Base-by-base conservation (phyloP, 768 basidiomycete genomes). In the Thelephora aurantiotincta region DNA sequence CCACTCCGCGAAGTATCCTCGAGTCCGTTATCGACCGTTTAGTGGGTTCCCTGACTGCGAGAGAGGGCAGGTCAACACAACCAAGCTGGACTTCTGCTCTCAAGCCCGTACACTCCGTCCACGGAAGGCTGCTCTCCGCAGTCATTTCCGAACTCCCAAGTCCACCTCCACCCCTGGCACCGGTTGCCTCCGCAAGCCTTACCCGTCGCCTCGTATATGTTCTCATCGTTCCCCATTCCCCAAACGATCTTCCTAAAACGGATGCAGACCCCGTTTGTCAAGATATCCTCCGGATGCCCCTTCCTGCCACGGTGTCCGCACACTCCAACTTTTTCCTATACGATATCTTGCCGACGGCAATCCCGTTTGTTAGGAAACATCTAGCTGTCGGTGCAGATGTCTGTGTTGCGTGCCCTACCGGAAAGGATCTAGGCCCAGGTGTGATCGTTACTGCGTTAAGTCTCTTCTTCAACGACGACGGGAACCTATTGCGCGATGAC, bases 351-450 rank as follows among this genome's bases (percentile, higher is more conserved):
- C 77, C 80, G 0, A 59, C 52, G 6, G 61, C 74, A 1, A 63
- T 75, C 45, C 54, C 56, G 1, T 82, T 78, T 55, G 69, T 78
- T 26, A 53, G 52, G 1, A 19, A 50, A 0, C 61, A 69, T 11
- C 64, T 87, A 1, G 37, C 53, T 7, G 34, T 53, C 12, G 67
- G 65, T 0, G 54, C 51, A 13, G 51, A 56, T 7, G 57, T 80
- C 0, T 77, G 76, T 51, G 62, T 78, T 18, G 70, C 70, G 19
- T 80, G 78, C 51, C 69, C 68, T 23, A 67, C 66, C 0, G 82
- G 82, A 6, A 74, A 72, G 26, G 82, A 90, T 53, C 57, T 67
- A 2, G 73, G 77, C 46, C 70, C 82, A 2, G 84, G 85, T 1
- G 68, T 87, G 1, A 76, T 71, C 0, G 53, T 87, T 2, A 74